phyloP scores from a whole-genome alignment of 2,329 filamentous ascomycete species.

The Alternaria alternata region DNA sequence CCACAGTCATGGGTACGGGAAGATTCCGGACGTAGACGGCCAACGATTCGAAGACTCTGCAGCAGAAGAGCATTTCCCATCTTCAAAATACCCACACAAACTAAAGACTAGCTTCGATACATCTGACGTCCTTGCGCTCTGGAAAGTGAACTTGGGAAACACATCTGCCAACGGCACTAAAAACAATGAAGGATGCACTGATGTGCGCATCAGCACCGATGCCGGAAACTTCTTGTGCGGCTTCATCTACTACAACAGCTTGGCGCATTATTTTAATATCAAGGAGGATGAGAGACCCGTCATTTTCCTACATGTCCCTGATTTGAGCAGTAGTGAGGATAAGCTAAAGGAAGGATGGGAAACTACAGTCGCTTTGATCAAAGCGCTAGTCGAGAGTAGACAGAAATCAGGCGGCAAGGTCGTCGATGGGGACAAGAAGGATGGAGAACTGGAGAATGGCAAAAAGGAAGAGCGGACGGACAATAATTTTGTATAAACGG shows the following conservation, averaged over 20 bases:
- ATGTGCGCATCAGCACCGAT: constrained; percentile 42
- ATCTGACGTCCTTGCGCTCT: constrained; percentile 42
- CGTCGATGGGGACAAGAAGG: constrained; percentile 4
- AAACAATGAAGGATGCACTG: constrained; percentile 14
- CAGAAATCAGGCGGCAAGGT: constrained; percentile 27
- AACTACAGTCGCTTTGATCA: constrained; percentile 44
- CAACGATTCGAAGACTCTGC: constrained; percentile 31
- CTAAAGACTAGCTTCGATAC: constrained; percentile 45
- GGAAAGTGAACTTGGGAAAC: constrained; percentile 31
- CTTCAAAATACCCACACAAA: constrained; percentile 26
- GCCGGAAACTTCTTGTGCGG: constrained; percentile 50
- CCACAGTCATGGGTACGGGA: constrained; percentile 39
- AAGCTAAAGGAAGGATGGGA: constrained; percentile 37
- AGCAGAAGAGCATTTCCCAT: constrained; percentile 29
- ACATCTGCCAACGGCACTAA: background rate
- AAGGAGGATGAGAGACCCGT: constrained; percentile 39
- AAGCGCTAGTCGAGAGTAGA: constrained; percentile 44
- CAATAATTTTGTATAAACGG: constrained; percentile 19
- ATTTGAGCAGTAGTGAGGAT: constrained; percentile 39
- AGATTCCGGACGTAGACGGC: constrained; percentile 47
- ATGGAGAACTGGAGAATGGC: background rate
- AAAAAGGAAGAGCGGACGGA: constrained; percentile 7
- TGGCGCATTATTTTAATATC: constrained; percentile 40
- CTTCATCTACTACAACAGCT: constrained; percentile 48
- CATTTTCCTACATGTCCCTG: constrained; percentile 47